Evolutionary conservation across 352 stramenopile genomes (phyloP), one percentile per base, ranked within the genome.

Genomic region (Phytopythium kandeliae): DNA sequence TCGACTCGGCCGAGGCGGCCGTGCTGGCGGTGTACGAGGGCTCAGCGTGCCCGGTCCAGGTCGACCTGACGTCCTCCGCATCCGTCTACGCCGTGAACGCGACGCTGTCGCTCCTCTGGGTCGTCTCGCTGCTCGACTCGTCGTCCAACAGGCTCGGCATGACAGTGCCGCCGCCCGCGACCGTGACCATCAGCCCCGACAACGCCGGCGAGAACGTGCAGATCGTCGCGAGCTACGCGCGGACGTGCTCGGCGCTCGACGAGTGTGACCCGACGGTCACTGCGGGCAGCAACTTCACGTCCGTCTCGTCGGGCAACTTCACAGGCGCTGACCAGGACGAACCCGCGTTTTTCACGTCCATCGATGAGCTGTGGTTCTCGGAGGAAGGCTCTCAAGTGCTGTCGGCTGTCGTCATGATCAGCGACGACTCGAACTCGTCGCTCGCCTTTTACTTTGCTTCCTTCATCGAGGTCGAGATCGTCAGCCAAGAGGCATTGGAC

Each of bases 371-470:
- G 12, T 52, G 56, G 17, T 74, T 82, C 36, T 16, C 51, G 4
- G 44, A 60, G 17, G 58, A 63, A 35, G 76, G 76, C 2, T 56
- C 58, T 44, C 77, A 75, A 52, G 63, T 71, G 10, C 47, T 87
- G 22, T 65, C 69, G 12, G 76, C 73, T 9, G 69, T 83, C 40
- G 71, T 68, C 10, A 54, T 68, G 6, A 36, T 87, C n/a, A 40
- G 46, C 10, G 75, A 85, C 50, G 51, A 46, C 22, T 26, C 62
- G n/a, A 52, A 82, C 38, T 16, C 60, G 28, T 50, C 54, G 5
- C 30, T 78, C 38, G 47, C 67, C 47, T 87, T 84, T 45, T 74
- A 80, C 52, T 86, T 74, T 53, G 61, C 78, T 25, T 51, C 65
- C 11, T 81, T 75, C 37, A 55, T 54, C 40, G 67, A 76, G 48